Conservation (phyloP, 73 alveolate species). For the Tetrahymena malaccensis region DNA sequence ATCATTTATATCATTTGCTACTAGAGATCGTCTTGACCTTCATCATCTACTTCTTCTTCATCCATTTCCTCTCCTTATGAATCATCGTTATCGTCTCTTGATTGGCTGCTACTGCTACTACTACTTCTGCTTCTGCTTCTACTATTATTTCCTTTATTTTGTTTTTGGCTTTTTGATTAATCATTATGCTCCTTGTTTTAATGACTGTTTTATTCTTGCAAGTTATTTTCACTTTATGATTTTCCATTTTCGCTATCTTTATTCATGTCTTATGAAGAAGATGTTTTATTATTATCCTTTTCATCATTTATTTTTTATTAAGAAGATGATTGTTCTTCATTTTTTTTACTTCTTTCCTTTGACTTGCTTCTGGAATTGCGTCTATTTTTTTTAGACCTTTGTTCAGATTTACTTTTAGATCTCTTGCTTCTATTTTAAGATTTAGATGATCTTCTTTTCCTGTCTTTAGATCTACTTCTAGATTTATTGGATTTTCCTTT, state of each 20-base stretch:
- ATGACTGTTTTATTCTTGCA: not conserved
- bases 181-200: not conserved
- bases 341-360: not conserved
- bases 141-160: not conserved
- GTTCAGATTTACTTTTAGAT: not conserved
- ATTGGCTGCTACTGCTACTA: not conserved
- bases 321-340: not conserved
- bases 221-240: not conserved
- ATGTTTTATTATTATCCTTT: not conserved
- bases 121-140: not conserved
- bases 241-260: not conserved
- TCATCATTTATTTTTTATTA: not conserved
- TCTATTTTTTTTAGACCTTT: not conserved
- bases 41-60: constrained; percentile 21
- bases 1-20: constrained; percentile 8
- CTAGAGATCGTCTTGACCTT: not conserved
- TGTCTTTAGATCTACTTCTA: not conserved
- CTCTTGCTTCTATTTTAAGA: not conserved
- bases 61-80: not conserved
- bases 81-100: not conserved
- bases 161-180: not conserved
- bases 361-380: not conserved
- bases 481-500: not conserved
- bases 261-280: not conserved
- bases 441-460: not conserved